Evolutionary conservation across 2,329 filamentous ascomycete genomes (phyloP).

Genomic region (Verticillium albo-atrum): DNA sequence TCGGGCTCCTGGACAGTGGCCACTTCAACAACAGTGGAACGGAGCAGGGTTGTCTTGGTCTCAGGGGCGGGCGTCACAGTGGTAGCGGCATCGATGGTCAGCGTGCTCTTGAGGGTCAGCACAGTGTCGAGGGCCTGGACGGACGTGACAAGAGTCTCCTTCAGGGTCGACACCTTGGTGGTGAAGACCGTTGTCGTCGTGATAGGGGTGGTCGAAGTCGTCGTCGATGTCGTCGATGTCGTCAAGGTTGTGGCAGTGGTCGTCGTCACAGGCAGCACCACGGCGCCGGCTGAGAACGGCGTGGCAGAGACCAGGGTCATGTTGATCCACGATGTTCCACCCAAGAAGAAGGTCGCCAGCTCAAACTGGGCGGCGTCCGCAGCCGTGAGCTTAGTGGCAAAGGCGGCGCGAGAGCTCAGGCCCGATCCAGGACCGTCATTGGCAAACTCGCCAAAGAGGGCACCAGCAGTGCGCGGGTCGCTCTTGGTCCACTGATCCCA

Average conservation of each 20-base stretch:
- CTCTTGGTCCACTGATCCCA: slow-evolving; percentile 41
- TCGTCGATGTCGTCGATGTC: slow-evolving; percentile 14
- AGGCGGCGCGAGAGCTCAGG: slow-evolving; percentile 34
- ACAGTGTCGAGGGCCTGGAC: slow-evolving; percentile 8
- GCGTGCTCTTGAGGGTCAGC: neutral
- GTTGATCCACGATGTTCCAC: slow-evolving; percentile 34
- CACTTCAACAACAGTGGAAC: neutral
- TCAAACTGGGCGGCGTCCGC: slow-evolving; percentile 30
- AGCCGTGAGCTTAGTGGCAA: slow-evolving; percentile 25
- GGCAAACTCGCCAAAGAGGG: slow-evolving; percentile 41
- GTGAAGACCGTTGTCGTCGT: slow-evolving; percentile 7
- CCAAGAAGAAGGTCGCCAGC: slow-evolving; percentile 31
- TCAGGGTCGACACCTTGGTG: slow-evolving; percentile 17
- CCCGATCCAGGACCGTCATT: slow-evolving; percentile 42
- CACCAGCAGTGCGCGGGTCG: slow-evolving; percentile 36
- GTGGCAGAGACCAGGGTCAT: slow-evolving; percentile 29
- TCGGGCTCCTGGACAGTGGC: slow-evolving; percentile 6
- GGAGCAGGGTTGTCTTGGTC: neutral
- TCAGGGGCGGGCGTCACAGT: slow-evolving; percentile 1
- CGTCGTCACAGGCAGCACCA: slow-evolving; percentile 4
- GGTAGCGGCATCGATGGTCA: slow-evolving; percentile 6
- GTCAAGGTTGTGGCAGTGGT: slow-evolving; percentile 18
- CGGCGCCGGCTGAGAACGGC: slow-evolving; percentile 26
- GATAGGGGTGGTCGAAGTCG: neutral
- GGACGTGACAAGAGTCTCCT: slow-evolving; percentile 7